Conservation (phyloP, 352 stramenopile genomes). For the Phytophthora crassamura region DNA sequence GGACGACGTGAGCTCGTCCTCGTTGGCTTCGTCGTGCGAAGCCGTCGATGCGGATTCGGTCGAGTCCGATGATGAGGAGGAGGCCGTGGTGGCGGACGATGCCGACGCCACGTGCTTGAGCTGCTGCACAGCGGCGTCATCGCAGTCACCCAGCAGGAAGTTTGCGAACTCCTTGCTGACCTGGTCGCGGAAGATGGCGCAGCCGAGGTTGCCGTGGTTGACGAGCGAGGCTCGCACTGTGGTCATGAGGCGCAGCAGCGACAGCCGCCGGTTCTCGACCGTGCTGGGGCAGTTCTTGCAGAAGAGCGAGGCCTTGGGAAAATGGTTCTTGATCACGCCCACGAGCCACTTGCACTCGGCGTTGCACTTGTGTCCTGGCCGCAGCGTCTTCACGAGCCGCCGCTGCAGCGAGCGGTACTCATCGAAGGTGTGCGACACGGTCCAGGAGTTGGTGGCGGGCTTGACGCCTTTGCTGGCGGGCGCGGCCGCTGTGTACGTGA, state of each 20-base stretch:
- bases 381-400: conserved; percentile 46
- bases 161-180: conserved; percentile 36
- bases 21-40: conserved; percentile 7
- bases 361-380: conserved; percentile 61
- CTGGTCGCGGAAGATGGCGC: conserved; percentile 29
- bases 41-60: conserved; percentile 11
- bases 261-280: conserved; percentile 35
- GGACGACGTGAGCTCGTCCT: conserved; percentile 29
- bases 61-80: conserved; percentile 1
- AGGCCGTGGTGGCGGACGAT: conserved; percentile 10
- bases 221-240: conserved; percentile 39
- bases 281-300: conserved; percentile 39
- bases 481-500: conserved; percentile 16
- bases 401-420: conserved; percentile 55
- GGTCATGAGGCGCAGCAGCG: conserved; percentile 30
- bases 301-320: conserved; percentile 51
- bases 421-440: conserved; percentile 42
- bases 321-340: conserved; percentile 58
- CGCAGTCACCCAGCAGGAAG: conserved; percentile 37
- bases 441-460: conserved; percentile 24
- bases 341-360: conserved; percentile 66
- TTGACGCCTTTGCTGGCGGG: conserved; percentile 1
- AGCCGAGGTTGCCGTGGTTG: conserved; percentile 41
- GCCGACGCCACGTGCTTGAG: conserved; percentile 21
- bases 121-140: conserved; percentile 21